Percentiles rank a stretch among this genome's conserved stretches.
Evolutionary conservation across 495 filamentous ascomycete genomes (phyloP).

Genomic region (Cercophora scortea): DNA sequence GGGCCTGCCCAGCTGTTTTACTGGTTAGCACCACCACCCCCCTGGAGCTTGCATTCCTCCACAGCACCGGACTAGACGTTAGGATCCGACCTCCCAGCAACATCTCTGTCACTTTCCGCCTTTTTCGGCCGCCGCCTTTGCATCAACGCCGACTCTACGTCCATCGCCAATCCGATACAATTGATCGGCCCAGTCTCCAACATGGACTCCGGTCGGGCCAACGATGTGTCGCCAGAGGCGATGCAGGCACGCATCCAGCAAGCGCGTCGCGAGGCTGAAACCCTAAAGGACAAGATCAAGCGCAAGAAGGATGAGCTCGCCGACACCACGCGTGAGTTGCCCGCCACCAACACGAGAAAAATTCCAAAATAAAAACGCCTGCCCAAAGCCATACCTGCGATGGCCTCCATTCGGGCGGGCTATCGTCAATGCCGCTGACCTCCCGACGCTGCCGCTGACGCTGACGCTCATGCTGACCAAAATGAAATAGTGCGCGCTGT

Average conservation of each 20-base stretch:
- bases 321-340: constrained; percentile 87
- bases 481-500: constrained; percentile 71
- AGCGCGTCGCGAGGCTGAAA: constrained; percentile 95
- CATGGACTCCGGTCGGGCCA: constrained; percentile 45
- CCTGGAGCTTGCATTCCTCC: constrained; percentile 28
- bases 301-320: constrained; percentile 98
- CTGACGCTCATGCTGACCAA: constrained; percentile 6
- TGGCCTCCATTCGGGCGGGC: too few relatives aligned
- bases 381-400: background rate
- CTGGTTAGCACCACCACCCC: constrained; percentile 20
- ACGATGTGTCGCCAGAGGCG: constrained; percentile 52
- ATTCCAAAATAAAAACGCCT: background rate
- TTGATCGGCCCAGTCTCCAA: constrained; percentile 14
- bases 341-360: background rate
- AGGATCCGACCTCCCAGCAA: constrained; percentile 17
- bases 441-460: background rate
- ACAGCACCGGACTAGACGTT: constrained; percentile 10
- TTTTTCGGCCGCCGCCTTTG: constrained; percentile 14
- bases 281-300: constrained; percentile 97
- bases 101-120: constrained; percentile 19
- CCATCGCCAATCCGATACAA: constrained; percentile 2
- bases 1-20: constrained; percentile 26
- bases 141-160: constrained; percentile 11
- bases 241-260: constrained; percentile 81
- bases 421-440: background rate